phyloP scores from a whole-genome alignment of 345 rosid species.

The Hibiscus syriacus region DNA sequence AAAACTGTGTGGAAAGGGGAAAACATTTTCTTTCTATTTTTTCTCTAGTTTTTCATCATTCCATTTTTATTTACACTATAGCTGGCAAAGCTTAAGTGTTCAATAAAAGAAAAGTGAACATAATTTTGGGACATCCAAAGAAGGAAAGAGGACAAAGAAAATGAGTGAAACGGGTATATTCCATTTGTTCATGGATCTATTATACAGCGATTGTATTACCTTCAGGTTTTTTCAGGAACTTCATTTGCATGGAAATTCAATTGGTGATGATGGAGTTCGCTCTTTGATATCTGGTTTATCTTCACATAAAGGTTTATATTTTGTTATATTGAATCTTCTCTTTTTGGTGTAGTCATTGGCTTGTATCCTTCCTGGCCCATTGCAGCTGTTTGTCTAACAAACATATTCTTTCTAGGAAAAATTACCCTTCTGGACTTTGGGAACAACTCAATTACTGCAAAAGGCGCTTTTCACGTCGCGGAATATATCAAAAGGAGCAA shows the following conservation, averaged over 20 bases:
- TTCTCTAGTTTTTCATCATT: too few species aligned
- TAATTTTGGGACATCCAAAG: background rate
- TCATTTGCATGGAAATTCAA: conserved; percentile 87
- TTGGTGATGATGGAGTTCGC: conserved; percentile 92
- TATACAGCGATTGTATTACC: background rate
- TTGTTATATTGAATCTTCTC: conserved; percentile 3
- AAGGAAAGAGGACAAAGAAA: background rate
- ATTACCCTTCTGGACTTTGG: conserved; percentile 74
- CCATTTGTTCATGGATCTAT: background rate
- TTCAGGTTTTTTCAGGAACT: conserved; percentile 51
- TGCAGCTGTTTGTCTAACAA: conserved; percentile 15
- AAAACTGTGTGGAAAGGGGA: background rate
- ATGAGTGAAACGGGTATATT: background rate
- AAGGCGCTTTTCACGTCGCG: conserved; percentile 77
- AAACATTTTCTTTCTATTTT: background rate
- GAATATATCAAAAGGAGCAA: conserved; percentile 84
- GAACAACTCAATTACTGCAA: conserved; percentile 77
- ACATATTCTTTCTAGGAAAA: conserved; percentile 43
- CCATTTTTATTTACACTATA: background rate
- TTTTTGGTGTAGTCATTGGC: background rate
- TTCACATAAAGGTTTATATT: conserved; percentile 62
- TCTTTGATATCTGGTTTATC: conserved; percentile 79
- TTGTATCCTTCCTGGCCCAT: background rate
- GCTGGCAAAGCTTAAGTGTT: background rate
- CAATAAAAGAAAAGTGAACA: background rate